Evolutionary conservation across 257 asterid genomes (phyloP).

Genomic region (Jacaranda copaia): DNA sequence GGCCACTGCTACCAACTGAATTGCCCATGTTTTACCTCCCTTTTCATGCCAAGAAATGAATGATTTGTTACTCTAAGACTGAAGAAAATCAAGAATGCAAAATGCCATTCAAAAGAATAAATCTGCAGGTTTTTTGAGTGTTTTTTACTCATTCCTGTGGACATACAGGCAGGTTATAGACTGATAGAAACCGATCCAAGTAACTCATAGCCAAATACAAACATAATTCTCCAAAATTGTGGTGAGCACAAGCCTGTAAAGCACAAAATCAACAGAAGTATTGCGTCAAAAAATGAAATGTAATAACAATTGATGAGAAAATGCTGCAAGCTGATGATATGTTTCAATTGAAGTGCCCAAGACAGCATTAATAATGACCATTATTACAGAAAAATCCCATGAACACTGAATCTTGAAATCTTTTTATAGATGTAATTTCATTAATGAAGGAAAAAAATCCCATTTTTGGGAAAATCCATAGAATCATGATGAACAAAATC

Average conservation of each 20-base stretch:
- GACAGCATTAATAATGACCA: constrained; percentile 37
- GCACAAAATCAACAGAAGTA: background rate
- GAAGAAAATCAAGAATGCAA: constrained; percentile 18
- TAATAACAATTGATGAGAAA: too few relatives aligned
- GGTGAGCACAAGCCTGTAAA: constrained; percentile 57
- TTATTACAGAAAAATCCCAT: constrained; percentile 38
- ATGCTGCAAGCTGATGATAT: constrained; percentile 10
- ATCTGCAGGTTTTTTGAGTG: background rate
- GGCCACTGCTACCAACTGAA: constrained; percentile 69
- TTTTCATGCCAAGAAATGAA: constrained; percentile 36
- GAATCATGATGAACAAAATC: constrained; percentile 19
- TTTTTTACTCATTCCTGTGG: background rate
- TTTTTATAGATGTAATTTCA: constrained; percentile 22
- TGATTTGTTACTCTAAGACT: background rate
- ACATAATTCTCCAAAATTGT: constrained; percentile 52
- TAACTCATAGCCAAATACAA: constrained; percentile 55
- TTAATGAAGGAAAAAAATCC: constrained; percentile 4
- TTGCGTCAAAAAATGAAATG: background rate
- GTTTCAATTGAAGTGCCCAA: constrained; percentile 31
- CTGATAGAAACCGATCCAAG: constrained; percentile 58
- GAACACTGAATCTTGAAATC: constrained; percentile 17
- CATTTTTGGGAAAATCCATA: constrained; percentile 32
- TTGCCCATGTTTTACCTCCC: constrained; percentile 62
- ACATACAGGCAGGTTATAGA: constrained; percentile 53
- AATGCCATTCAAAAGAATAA: constrained; percentile 30